Percentiles rank a stretch among this genome's conserved stretches.
Conservation (phyloP, 164 flowering plant species). For the Sedum album region DNA sequence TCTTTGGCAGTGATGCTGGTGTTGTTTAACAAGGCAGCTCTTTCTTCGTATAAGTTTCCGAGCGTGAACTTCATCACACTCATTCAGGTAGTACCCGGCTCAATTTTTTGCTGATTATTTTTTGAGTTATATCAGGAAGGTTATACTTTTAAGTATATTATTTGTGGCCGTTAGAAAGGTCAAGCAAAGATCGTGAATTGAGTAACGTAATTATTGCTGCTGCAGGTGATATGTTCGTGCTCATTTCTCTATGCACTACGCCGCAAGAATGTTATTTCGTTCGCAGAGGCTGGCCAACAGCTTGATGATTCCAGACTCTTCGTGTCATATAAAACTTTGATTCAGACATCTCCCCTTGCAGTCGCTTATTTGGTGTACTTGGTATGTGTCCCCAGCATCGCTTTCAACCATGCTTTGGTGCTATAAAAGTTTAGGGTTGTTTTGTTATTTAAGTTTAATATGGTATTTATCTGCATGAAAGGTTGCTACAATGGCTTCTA, state of each 20-base stretch:
- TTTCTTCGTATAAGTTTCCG: conserved; percentile 86
- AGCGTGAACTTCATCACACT: conserved; percentile 93
- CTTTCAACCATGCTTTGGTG: neutral
- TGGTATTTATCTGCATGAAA: conserved; percentile 18
- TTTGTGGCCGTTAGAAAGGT: neutral
- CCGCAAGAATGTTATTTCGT: conserved; percentile 39
- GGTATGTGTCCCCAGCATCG: conserved; percentile 18
- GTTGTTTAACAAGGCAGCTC: conserved; percentile 96
- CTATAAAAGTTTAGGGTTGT: neutral
- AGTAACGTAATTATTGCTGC: neutral
- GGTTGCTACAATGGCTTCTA: conserved; percentile 48
- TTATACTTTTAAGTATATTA: neutral
- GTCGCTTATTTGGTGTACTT: conserved; percentile 41
- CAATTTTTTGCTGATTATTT: neutral
- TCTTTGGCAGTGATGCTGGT: conserved; percentile 75
- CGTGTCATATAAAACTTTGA: conserved; percentile 37
- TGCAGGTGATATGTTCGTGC: conserved; percentile 53
- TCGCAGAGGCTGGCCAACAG: conserved; percentile 25
- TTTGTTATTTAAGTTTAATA: neutral
- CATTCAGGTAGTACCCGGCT: conserved; percentile 46
- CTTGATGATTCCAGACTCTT: conserved; percentile 22
- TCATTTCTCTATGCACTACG: conserved; percentile 37
- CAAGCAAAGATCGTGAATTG: neutral
- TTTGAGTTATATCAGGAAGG: neutral
- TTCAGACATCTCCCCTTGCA: conserved; percentile 44